Evolutionary conservation across 352 stramenopile genomes (phyloP).

Genomic region (Globisporangium takayamanum): DNA sequence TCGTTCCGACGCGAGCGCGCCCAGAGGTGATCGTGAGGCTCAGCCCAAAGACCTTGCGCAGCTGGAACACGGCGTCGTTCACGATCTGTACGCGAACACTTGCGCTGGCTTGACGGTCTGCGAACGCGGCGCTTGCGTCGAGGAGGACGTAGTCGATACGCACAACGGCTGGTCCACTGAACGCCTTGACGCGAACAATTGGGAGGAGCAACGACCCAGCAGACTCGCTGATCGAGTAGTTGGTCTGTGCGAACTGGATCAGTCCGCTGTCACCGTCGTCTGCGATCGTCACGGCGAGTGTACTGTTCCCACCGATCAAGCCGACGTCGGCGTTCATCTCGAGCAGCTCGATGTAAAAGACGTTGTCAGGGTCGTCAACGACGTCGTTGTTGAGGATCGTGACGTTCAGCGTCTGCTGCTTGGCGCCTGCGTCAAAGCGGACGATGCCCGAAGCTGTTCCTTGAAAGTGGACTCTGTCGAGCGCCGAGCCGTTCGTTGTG

Average conservation of each 20-base stretch:
- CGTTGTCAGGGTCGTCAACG: slow-evolving; percentile 35
- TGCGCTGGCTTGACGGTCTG: slow-evolving; percentile 16
- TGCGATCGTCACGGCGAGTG: slow-evolving; percentile 24
- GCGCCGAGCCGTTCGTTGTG: slow-evolving; percentile 29
- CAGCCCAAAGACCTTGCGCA: slow-evolving; percentile 30
- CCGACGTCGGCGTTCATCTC: slow-evolving; percentile 19
- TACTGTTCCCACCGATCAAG: slow-evolving; percentile 18
- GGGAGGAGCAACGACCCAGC: slow-evolving; percentile 9
- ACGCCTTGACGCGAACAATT: slow-evolving; percentile 19
- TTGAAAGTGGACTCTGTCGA: slow-evolving; percentile 24
- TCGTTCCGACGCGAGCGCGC: slow-evolving; percentile 17
- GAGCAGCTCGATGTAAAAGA: slow-evolving; percentile 35
- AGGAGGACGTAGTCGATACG: slow-evolving; percentile 29
- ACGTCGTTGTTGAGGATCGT: slow-evolving; percentile 46
- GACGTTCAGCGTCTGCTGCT: slow-evolving; percentile 20
- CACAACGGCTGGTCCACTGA: slow-evolving; percentile 22
- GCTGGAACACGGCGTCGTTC: slow-evolving; percentile 41
- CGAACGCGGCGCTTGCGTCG: slow-evolving; percentile 14
- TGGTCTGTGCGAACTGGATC: slow-evolving; percentile 24
- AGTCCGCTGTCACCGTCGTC: slow-evolving; percentile 47
- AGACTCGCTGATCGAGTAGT: slow-evolving; percentile 27
- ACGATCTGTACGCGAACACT: slow-evolving; percentile 23
- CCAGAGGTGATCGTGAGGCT: slow-evolving; percentile 19
- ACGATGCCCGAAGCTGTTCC: slow-evolving; percentile 15
- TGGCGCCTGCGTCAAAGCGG: slow-evolving; percentile 20